Evolutionary conservation across 139 green algal genomes (phyloP), one percentile per base, ranked within the genome.

Genomic region (Asterochloris sp.): DNA sequence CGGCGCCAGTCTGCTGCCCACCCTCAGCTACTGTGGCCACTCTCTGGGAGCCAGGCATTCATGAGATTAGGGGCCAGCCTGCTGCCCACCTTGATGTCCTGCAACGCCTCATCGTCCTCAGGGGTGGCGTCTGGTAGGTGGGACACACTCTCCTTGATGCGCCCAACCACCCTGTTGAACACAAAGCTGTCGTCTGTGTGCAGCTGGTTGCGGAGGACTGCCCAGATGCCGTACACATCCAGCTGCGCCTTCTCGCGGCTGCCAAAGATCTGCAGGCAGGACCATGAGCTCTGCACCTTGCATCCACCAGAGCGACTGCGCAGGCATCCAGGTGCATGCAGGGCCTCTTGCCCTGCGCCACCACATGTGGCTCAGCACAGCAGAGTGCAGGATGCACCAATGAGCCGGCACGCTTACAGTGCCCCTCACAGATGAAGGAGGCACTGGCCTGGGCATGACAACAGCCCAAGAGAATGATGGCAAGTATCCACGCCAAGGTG

Each of bases 161-260:
- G 78, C 8, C 60, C 78, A 0, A 92, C 38, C 47, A 89, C 87
- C 79, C 90, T 92, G 84, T 91, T 95, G 85, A 92, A 95, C 10
- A 84, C 71, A 73, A 96, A 96, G 63, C 85, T 93, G 83, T 96
- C 92, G 74, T 96, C 92, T 69, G 77, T 84, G 69, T 89, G 74
- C 74, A 92, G 76, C 84, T 84, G 79, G 11, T 38, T 76, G 1
- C 78, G 78, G 64, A 86, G 79, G 63, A 94, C 89, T 27, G 80
- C 85, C 90, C 90, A 93, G 14, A 86, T 77, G 23, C 83, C 85
- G 54, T 91, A 92, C 26, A 94, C 90, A 15, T 94, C 91, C 68
- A 94, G 85, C 74, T 92, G 87, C 19, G 73, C 83, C 16, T 84
- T 77, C 82, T 94, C 79, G 0, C 74, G 60, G 17, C 67, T 16